Evolutionary conservation across 169 alveolate species (phyloP), one percentile per base, ranked within the genome.

Genomic region (Plasmodium knowlesi): DNA sequence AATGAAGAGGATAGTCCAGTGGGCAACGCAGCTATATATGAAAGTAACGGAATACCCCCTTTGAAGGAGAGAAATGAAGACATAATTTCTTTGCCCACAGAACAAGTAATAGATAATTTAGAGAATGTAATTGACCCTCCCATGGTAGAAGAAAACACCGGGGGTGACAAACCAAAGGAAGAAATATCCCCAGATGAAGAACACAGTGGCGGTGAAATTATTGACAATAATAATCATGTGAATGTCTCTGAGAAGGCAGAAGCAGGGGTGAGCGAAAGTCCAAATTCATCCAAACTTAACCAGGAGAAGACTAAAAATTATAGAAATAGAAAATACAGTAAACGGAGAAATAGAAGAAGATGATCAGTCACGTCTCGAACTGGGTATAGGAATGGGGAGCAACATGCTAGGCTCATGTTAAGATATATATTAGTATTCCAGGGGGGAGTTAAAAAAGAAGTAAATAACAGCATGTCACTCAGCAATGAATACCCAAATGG

Each of bases 81-180:
- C 50, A 83, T 19, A 54, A 61, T 41, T 22, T 67, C 76, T 22
- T 67, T 39, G 76, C 76, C 76, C 37, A 67, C 76, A 67, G 76
- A 67, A 22, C 30, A 67, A 67, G 30, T 39, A 5, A 12, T 67
- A 67, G 76, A 67, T 39, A 67, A 67, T 67, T 67, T 67, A 67
- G 30, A 19, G 19, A 67, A 67, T 67, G 3, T 67, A 67, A 67
- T 67, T 5, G 39, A 19, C 14, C 30, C 37, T 0, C 76, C 76
- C 76, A 67, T 19, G 10, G 76, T 67, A 28, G 76, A 67, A 67
- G 37, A 4, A 67, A 67, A 37, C 37, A 67, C 37, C 76, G 37
- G 76, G 30, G 76, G 14, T 25, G 30, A 16, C 76, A 37, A 22
- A 67, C 76, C 30, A 22, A 67, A 67, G 76, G 76, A 67, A 5